Base-by-base conservation (phyloP, 306 rosid genomes). In the Cotoneaster glaucophyllus region DNA sequence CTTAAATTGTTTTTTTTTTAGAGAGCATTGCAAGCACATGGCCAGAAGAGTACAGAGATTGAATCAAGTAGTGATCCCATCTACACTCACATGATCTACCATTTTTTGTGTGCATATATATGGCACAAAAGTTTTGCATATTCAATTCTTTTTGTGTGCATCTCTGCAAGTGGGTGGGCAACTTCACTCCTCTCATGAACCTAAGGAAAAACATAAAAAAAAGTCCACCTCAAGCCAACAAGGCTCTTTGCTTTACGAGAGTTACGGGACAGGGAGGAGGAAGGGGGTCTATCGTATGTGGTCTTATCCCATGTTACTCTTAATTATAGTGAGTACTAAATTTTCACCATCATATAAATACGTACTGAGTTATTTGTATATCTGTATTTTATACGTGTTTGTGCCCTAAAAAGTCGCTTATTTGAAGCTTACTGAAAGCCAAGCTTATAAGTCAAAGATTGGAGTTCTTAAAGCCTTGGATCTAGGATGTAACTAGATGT, bases 31-130 rank as follows among this genome's bases (percentile, higher is more conserved):
- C 52, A 21, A 39, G 74, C 78, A 81, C 84, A 76, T 76, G 81
- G 84, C 74, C 80, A 75, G 80, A 56, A 48, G 4, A 70, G 39
- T 63, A 64, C 61, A 76, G 64, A 15, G 21, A 48, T 5, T 17
- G 54, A 48, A 26, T 71, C 58, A 52, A 73, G 61, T 56, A 64
- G 78, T 68, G 66, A 70, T 21, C 41, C 66, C 50, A 56, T 63
- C 52, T 28, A 70, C 37, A 7, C 59, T 28, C 59, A 19, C 69
- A 74, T 62, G 77, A 61, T 41, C 26, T 6, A 24, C 59, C 54
- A 58, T 61, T 48, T 48, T 15, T 18, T 48, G 39, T 15, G 19
- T 56, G 53, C 32, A 56, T 7, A 8, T 22, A 56, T 70, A 44
- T 52, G 64, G 29, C 75, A 71, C 32, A 34, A 56, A 71, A 7